Evolutionary conservation across 1,139 yeast genomes (phyloP).

Genomic region (Wickerhamiella pararugosa): DNA sequence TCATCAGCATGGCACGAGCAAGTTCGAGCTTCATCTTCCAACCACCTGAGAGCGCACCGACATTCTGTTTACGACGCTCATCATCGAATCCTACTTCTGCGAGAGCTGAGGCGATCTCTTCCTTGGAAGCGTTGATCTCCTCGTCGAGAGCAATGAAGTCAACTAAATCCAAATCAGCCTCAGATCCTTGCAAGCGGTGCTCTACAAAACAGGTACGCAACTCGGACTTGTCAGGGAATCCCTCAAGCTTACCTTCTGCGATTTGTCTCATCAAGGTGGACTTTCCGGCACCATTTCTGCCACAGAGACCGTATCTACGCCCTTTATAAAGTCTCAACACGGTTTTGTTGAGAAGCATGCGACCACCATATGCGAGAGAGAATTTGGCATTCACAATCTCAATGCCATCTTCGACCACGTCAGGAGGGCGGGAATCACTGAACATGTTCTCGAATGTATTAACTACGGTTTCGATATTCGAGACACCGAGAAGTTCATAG

Average conservation of each 20-base stretch:
- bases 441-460: conserved; percentile 48
- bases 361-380: conserved; percentile 91
- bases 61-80: conserved; percentile 75
- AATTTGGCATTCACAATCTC: conserved; percentile 90
- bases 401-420: conserved; percentile 51
- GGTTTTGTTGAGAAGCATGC: conserved; percentile 92
- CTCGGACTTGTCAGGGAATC: conserved; percentile 84
- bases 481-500: conserved; percentile 20
- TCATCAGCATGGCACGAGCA: conserved; percentile 97
- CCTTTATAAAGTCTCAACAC: conserved; percentile 78
- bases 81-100: conserved; percentile 82
- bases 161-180: conserved; percentile 80
- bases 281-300: conserved; percentile 98
- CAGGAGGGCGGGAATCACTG: conserved; percentile 44
- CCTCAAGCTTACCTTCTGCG: conserved; percentile 93
- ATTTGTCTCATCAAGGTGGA: conserved; percentile 95
- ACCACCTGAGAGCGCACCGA: conserved; percentile 94
- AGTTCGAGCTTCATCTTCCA: conserved; percentile 88
- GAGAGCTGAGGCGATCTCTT: conserved; percentile 63
- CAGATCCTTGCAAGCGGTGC: conserved; percentile 91
- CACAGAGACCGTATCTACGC: conserved; percentile 94
- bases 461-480: conserved; percentile 30
- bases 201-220: conserved; percentile 92
- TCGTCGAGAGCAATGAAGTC: conserved; percentile 85
- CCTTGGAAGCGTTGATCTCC: conserved; percentile 49